Evolutionary conservation across 305 asterid genomes (phyloP), one percentile per base, ranked within the genome.

Genomic region (Stenogyne calaminthoides): DNA sequence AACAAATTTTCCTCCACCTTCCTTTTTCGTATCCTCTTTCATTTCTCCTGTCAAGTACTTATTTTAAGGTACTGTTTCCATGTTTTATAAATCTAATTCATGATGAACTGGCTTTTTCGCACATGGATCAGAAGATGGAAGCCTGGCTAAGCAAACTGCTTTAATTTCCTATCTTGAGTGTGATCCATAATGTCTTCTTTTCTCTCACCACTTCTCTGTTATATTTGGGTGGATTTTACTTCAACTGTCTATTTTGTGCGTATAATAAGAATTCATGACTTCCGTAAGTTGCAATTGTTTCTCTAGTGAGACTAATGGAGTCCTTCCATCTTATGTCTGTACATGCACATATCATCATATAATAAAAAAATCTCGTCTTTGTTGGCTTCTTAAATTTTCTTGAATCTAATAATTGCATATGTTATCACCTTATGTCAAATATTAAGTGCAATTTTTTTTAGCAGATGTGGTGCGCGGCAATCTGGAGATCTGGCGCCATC

Each of bases 401-500:
- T 57, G 57, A 68, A 66, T 65, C n/a, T 65, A 20, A 16, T 64
- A 69, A 29, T 40, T 15, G 52, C 36, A 42, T n/a, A 66, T 61
- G 29, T 29, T 49, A 15, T 29, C 36, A 39, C 39, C 15, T 60
- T 66, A 15, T 49, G 40, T 22, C 58, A 66, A 70, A 70, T 49
- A 60, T 18, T 49, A 40, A 52, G 60, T 76, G 69, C 71, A 64
- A 70, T 51, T 18, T 12, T 76, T 83, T 72, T 80, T 76, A 73
- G 75, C 88, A 95, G 99, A 76, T 95, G 99, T 83, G 97, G 98
- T 64, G 99, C 95, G 22, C 84, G 90, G 66, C 95, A 91, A 82
- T 92, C 98, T 76, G 89, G 82, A 67, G 92, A 95, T 77, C 87
- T 87, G 67, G 89, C 87, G 73, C 80, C 95, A 22, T 76, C 96